Percentiles rank a stretch among this genome's conserved stretches.
Conservation (phyloP, 139 green algal genomes). For the Closterium sp. region DNA sequence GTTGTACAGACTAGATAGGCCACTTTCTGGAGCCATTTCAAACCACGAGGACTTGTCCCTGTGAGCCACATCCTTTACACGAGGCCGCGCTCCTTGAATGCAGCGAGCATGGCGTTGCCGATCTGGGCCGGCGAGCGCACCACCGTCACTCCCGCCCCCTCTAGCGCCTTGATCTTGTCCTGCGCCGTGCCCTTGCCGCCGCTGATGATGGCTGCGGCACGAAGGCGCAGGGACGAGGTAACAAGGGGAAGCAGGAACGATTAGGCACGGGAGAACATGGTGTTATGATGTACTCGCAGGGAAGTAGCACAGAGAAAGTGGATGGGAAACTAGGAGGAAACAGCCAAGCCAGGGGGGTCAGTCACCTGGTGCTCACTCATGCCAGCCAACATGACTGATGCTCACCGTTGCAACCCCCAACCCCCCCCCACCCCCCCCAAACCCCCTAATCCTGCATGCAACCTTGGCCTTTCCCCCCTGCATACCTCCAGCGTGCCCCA, state of each 20-base stretch:
- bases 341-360: too few species aligned
- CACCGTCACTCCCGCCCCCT: constrained; percentile 85
- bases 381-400: too few species aligned
- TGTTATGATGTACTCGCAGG: too few species aligned
- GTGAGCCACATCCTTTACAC: not conserved
- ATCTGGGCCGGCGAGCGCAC: constrained; percentile 83
- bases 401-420: too few species aligned
- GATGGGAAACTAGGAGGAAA: too few species aligned
- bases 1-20: too few species aligned
- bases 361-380: too few species aligned
- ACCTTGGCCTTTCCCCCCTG: not conserved
- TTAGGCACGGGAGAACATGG: not conserved
- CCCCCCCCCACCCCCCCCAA: not conserved
- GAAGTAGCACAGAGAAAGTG: too few species aligned
- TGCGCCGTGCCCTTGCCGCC: constrained; percentile 92
- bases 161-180: constrained; percentile 94
- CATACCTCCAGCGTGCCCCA: constrained; percentile 89
- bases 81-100: constrained; percentile 77
- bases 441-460: not conserved
- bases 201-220: constrained; percentile 76
- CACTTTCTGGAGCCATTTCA: too few species aligned
- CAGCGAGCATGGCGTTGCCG: constrained; percentile 72
- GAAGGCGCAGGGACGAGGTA: not conserved
- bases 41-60: too few species aligned
- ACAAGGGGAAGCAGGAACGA: not conserved